These are phyloP conservation scores for Fusarium robinianum DNA, from an alignment of 2,329 filamentous ascomycete species.

Conservation along the genomic window DNA sequence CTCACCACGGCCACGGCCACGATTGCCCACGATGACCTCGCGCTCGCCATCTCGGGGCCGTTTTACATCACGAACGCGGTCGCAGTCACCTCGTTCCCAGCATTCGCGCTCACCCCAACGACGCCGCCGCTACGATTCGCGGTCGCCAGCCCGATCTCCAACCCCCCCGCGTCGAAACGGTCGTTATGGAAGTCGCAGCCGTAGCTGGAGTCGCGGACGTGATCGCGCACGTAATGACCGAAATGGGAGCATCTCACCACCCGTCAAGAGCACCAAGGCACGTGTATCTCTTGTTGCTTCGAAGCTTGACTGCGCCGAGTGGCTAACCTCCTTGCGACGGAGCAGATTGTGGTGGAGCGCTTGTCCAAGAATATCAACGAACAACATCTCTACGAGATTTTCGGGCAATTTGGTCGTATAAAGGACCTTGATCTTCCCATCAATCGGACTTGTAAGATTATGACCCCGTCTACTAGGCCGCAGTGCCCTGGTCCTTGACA, in stretches of 20 bases:
- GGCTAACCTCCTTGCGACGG: constrained; percentile 13
- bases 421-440: constrained; percentile 87
- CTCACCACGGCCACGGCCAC: constrained; percentile 5
- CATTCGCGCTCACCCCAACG: constrained; percentile 41
- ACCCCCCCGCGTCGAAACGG: constrained; percentile 42
- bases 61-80: constrained; percentile 43
- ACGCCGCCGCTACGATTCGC: constrained; percentile 41
- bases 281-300: constrained; percentile 13
- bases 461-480: constrained; percentile 2
- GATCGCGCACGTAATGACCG: constrained; percentile 43
- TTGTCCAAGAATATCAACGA: constrained; percentile 94
- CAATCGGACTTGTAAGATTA: constrained; percentile 75
- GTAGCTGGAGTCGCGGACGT: constrained; percentile 40
- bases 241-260: constrained; percentile 46
- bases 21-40: constrained; percentile 34
- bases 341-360: constrained; percentile 90
- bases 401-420: constrained; percentile 84
- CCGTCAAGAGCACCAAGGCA: constrained; percentile 58
- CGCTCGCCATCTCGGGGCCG: constrained; percentile 42
- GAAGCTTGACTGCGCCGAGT: background rate
- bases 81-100: constrained; percentile 42
- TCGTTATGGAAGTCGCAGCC: constrained; percentile 37
- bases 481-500: constrained; percentile 11
- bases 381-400: constrained; percentile 87
- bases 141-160: constrained; percentile 41